Conservation (phyloP, 2,329 filamentous ascomycete species). For the Podosphaera fusca region DNA sequence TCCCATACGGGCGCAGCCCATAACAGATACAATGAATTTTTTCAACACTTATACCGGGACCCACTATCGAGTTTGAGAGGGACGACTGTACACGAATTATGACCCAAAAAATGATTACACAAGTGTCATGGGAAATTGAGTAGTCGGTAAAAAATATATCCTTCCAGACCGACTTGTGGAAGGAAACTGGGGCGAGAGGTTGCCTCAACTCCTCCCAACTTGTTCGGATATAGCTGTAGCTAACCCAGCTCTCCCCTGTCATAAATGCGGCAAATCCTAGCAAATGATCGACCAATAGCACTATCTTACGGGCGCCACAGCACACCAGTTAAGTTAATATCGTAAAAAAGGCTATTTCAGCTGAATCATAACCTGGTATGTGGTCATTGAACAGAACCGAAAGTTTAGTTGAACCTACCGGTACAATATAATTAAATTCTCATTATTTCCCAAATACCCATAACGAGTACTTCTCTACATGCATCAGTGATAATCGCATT, state of each 20-base stretch:
- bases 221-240: neutral
- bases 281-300: neutral
- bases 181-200: neutral
- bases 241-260: neutral
- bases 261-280: neutral
- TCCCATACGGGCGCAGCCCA: no score
- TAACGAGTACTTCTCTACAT: neutral
- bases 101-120: neutral
- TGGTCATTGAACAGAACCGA: neutral
- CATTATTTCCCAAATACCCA: neutral
- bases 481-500: neutral
- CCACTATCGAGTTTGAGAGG: no score
- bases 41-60: no score
- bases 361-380: neutral
- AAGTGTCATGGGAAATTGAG: neutral
- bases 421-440: neutral
- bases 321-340: neutral
- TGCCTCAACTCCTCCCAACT: neutral
- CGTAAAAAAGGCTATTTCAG: neutral
- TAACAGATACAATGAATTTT: constrained; percentile 13
- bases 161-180: neutral
- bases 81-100: neutral
- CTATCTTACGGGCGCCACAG: neutral
- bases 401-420: no score
- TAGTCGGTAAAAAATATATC: neutral